Base-by-base conservation (phyloP, 2,329 filamentous ascomycete genomes). In the Microascus cirrosus region DNA sequence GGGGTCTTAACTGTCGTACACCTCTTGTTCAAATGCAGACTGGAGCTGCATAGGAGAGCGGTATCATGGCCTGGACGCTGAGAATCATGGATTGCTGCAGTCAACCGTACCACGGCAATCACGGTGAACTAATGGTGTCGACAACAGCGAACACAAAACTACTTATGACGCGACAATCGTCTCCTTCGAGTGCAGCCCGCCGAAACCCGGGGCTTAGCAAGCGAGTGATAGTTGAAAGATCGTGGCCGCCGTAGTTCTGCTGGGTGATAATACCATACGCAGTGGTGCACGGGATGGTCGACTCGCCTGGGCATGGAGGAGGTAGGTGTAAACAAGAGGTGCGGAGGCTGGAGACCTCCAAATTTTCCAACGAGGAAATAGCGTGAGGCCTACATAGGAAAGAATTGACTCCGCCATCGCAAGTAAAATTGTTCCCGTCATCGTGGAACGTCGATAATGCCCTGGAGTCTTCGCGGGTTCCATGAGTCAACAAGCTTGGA, bases 221-320 rank as follows among this genome's bases (percentile, higher is more conserved):
- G 15, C 54, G 52, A 36, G 57, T 59, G n/a, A 69, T 61, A 20
- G 55, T 54, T 20, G 28, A 22, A 6, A 53, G 48, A 12, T 61
- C 65, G 20, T 68, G 54, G 10, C 65, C 65, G 39, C 63, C 62
- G 59, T 64, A 65, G 55, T 70, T 70, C 50, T 68, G 65, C 59
- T 70, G 63, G 39, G 62, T 55, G 24, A 72, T 66, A 45, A 72
- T 65, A 1, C 62, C 58, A 48, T 67, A 70, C 5, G 70, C 70
- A 22, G 68, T 66, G 1, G 62, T 61, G 58, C 70, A 72, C 4
- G 63, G 63, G 0, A 67, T 69, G 2, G 69, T 72, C 2, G 66
- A 66, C 54, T 69, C 67, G 15, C 39, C 39, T n/a, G 39, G 39
- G 6, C 10, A 6, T 45, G 39, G 39, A n/a, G 11, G 59, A 58